A percentile compares a stretch with the other conserved stretches of the same genome.
Conservation (phyloP, 83 land plant genomes). For the Thuja plicata region DNA sequence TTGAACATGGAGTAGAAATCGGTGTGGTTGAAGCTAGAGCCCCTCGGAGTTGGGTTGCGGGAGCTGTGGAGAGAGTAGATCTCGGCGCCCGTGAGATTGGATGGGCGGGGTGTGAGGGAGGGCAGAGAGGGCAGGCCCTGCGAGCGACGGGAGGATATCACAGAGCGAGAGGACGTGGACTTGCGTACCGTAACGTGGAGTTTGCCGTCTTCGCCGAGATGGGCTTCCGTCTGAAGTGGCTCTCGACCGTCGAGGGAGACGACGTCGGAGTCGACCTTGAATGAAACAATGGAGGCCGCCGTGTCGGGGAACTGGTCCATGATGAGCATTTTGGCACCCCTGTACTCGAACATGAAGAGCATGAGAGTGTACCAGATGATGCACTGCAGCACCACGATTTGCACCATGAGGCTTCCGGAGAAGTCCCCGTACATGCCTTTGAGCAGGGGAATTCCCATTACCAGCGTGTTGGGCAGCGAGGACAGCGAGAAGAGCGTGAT, state of each 20-base stretch:
- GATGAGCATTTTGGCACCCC: constrained; percentile 70
- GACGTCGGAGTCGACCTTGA: constrained; percentile 77
- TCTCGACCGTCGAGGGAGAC: constrained; percentile 63
- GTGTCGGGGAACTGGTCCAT: constrained; percentile 84
- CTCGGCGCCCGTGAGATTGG: constrained; percentile 32
- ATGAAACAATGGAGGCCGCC: constrained; percentile 72
- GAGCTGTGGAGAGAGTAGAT: constrained; percentile 49
- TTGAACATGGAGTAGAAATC: constrained; percentile 68
- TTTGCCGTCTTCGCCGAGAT: constrained; percentile 72
- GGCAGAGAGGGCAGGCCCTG: constrained; percentile 26
- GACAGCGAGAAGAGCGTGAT: constrained; percentile 84
- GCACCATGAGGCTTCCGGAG: constrained; percentile 66
- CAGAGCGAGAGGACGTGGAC: constrained; percentile 57
- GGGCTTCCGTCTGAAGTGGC: constrained; percentile 58
- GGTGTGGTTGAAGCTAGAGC: constrained; percentile 65
- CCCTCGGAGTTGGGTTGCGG: constrained; percentile 66
- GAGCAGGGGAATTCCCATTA: constrained; percentile 84
- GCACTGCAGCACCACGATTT: constrained; percentile 81
- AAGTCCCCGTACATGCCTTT: constrained; percentile 74
- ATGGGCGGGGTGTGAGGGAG: constrained; percentile 32
- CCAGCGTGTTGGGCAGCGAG: constrained; percentile 83
- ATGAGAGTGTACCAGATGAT: constrained; percentile 86
- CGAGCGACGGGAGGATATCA: constrained; percentile 20
- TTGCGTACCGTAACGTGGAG: constrained; percentile 72
- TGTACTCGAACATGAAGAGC: constrained; percentile 76